Evolutionary conservation across 306 rosid species (phyloP).

Genomic region (Pachyrhizus erosus): DNA sequence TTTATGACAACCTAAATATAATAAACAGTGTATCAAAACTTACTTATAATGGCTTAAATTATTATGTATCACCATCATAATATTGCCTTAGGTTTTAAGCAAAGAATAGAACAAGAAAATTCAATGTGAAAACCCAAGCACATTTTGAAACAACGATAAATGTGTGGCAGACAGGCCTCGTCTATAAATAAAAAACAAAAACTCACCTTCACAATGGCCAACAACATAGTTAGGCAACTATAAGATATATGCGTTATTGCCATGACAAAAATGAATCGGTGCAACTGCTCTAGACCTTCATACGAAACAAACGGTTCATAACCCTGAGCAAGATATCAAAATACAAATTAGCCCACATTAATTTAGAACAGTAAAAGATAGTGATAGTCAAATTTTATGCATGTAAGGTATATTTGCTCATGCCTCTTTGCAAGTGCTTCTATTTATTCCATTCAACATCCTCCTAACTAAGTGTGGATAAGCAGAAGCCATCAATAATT

Average conservation of each 20-base stretch:
- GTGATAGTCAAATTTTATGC: slow-evolving; percentile 33
- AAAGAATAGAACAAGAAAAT: too few species aligned
- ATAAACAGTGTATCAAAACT: background rate
- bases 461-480: slow-evolving; percentile 62
- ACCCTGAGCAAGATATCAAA: slow-evolving; percentile 64
- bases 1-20: background rate
- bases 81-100: background rate
- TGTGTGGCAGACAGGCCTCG: background rate
- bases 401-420: slow-evolving; percentile 28
- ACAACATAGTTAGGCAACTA: slow-evolving; percentile 97
- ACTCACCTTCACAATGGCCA: slow-evolving; percentile 93
- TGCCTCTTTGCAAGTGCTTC: slow-evolving; percentile 79
- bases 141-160: background rate
- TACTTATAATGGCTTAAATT: background rate
- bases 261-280: slow-evolving; percentile 97
- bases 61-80: background rate
- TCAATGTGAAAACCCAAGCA: too few species aligned
- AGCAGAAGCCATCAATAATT: slow-evolving; percentile 61
- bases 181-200: slow-evolving; percentile 10
- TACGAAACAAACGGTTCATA: slow-evolving; percentile 93
- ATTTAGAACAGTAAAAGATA: slow-evolving; percentile 23
- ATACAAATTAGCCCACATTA: slow-evolving; percentile 33
- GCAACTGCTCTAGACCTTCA: slow-evolving; percentile 98
- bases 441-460: slow-evolving; percentile 58
- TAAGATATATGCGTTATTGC: slow-evolving; percentile 93